phyloP scores from a whole-genome alignment of 1,284 basidiomycete species.

The Thecaphora frezii region DNA sequence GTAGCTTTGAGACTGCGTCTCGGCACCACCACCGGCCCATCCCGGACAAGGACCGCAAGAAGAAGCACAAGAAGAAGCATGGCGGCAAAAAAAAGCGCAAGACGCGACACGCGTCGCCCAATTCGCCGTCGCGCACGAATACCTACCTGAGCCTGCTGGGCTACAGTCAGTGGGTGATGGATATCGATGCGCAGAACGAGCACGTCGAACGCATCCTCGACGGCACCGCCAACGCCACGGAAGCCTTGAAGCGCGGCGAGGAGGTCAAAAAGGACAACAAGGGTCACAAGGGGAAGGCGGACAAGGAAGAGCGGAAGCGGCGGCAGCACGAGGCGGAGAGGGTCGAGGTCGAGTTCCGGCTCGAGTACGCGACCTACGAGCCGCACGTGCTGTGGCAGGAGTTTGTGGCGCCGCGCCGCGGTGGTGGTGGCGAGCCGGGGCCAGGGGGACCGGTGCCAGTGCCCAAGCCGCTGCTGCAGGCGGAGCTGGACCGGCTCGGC shows the following conservation, averaged over 20 bases:
- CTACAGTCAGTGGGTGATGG: constrained; percentile 79
- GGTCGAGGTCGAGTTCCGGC: constrained; percentile 30
- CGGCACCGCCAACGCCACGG: background rate
- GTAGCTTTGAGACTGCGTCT: constrained; percentile 11
- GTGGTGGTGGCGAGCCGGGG: background rate
- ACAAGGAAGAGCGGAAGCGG: constrained; percentile 7
- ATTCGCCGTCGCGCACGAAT: constrained; percentile 74
- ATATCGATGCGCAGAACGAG: constrained; percentile 67
- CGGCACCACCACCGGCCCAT: constrained; percentile 34
- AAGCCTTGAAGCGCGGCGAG: background rate
- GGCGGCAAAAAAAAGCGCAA: constrained; percentile 60
- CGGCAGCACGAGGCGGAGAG: constrained; percentile 13
- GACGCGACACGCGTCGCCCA: constrained; percentile 68
- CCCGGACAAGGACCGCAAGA: constrained; percentile 60
- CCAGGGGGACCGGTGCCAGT: constrained; percentile 56
- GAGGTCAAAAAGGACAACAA: constrained; percentile 3
- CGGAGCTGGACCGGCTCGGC: constrained; percentile 62
- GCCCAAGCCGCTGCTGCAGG: constrained; percentile 70
- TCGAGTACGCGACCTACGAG: constrained; percentile 55
- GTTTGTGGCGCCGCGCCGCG: constrained; percentile 8
- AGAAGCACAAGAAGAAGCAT: constrained; percentile 63
- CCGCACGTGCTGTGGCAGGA: constrained; percentile 46
- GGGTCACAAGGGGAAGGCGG: background rate
- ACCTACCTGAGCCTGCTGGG: constrained; percentile 73
- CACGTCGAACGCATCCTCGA: constrained; percentile 50